These are phyloP conservation scores for Rhamnella rubrinervis DNA, from an alignment of 331 rosid genomes.

Conservation along the genomic window DNA sequence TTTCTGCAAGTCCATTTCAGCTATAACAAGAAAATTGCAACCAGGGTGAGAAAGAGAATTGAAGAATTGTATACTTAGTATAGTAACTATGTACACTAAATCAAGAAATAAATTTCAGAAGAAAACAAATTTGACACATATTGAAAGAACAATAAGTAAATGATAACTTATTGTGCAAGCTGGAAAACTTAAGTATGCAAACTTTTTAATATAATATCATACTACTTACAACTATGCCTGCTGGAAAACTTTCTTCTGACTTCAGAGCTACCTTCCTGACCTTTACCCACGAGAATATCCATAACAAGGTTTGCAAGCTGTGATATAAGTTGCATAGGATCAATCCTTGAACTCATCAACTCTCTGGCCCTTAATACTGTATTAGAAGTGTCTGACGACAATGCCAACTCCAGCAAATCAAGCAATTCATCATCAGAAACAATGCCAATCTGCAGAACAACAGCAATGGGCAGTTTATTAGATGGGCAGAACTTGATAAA, in stretches of 20 bases:
- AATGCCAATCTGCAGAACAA: slow-evolving; percentile 64
- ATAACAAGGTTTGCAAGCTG: slow-evolving; percentile 86
- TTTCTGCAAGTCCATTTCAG: slow-evolving; percentile 65
- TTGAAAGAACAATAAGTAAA: background rate
- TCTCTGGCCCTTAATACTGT: slow-evolving; percentile 79
- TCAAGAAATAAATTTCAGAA: background rate
- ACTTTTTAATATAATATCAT: background rate
- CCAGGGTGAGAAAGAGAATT: slow-evolving; percentile 12
- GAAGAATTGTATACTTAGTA: slow-evolving; percentile 4
- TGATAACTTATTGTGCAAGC: background rate
- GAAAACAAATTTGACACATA: background rate
- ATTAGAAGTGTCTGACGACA: slow-evolving; percentile 80
- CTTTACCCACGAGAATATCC: slow-evolving; percentile 86
- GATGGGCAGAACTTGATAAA: background rate
- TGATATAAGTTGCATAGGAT: slow-evolving; percentile 80
- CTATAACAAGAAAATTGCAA: slow-evolving; percentile 30
- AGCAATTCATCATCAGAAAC: slow-evolving; percentile 86
- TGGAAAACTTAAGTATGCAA: background rate
- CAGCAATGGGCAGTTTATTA: background rate
- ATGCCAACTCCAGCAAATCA: slow-evolving; percentile 74
- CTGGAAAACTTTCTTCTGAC: slow-evolving; percentile 44
- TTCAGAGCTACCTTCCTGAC: slow-evolving; percentile 54
- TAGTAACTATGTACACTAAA: background rate
- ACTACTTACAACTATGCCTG: slow-evolving; percentile 59
- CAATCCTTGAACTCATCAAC: slow-evolving; percentile 75